Evolutionary conservation across 345 rosid genomes (phyloP).

Genomic region (Lepidium sativum): DNA sequence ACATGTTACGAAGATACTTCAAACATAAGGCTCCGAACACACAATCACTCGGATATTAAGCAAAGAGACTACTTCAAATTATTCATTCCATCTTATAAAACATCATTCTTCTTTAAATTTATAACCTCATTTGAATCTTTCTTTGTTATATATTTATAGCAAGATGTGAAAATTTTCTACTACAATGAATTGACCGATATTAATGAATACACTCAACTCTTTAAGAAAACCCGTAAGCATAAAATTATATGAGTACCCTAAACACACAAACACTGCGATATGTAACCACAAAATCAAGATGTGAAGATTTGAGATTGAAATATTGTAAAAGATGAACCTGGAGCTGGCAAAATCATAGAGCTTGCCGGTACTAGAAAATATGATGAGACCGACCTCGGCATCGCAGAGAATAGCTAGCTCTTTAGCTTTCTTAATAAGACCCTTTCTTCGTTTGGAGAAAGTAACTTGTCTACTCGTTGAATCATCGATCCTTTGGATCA

Average conservation of each 20-base stretch:
- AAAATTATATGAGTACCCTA: neutral
- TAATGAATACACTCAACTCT: neutral
- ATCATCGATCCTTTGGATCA: slow-evolving; percentile 39
- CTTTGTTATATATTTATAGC: neutral
- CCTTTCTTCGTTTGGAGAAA: slow-evolving; percentile 39
- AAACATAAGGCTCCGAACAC: neutral
- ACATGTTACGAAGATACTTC: slow-evolving; percentile 1
- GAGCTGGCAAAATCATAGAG: slow-evolving; percentile 35
- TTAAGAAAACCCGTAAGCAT: neutral
- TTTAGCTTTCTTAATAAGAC: slow-evolving; percentile 34
- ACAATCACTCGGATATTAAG: neutral
- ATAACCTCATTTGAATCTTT: neutral
- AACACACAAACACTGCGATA: neutral
- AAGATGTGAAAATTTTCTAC: neutral
- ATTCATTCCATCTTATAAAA: neutral
- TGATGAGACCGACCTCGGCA: slow-evolving; percentile 33
- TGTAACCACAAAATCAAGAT: slow-evolving; percentile 5
- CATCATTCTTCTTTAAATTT: too few relatives aligned
- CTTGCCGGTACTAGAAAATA: slow-evolving; percentile 33
- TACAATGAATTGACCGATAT: slow-evolving; percentile 13
- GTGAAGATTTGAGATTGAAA: slow-evolving; percentile 7
- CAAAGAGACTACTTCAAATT: neutral
- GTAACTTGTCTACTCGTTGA: slow-evolving; percentile 37
- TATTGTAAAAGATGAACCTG: slow-evolving; percentile 23
- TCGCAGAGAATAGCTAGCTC: slow-evolving; percentile 36